Conservation (phyloP, 2,329 filamentous ascomycete species). For the Fusarium aywerte region DNA sequence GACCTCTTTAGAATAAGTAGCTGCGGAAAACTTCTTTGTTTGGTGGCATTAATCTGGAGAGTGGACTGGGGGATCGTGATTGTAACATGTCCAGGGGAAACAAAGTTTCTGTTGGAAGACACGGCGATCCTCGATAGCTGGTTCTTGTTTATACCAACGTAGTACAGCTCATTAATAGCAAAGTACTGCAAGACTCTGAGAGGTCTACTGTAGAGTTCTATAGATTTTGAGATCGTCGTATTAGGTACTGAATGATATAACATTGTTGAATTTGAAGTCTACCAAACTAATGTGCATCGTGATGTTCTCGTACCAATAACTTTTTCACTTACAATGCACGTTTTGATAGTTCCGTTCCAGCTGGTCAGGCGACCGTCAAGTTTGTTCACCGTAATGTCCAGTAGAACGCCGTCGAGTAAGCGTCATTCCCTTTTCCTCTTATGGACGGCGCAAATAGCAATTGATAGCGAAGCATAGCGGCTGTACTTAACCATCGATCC, state of each 20-base stretch:
- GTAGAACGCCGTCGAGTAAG: constrained; percentile 46
- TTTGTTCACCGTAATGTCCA: constrained; percentile 36
- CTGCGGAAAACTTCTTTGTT: constrained; percentile 22
- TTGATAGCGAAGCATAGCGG: constrained; percentile 13
- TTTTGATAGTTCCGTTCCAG: constrained; percentile 22
- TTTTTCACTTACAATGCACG: constrained; percentile 27
- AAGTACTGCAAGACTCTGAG: neutral
- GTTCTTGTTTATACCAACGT: neutral
- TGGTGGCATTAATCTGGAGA: constrained; percentile 39
- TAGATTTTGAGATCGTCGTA: neutral
- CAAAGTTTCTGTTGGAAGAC: constrained; percentile 18
- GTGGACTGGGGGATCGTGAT: constrained; percentile 27
- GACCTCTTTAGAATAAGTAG: constrained; percentile 22
- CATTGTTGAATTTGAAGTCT: neutral
- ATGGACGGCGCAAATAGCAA: constrained; percentile 33
- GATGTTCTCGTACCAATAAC: neutral
- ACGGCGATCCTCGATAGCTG: constrained; percentile 10
- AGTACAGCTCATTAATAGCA: neutral
- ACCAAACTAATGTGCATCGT: neutral
- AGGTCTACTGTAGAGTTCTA: constrained; percentile 6
- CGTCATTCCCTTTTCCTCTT: constrained; percentile 44
- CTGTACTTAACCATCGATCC: constrained; percentile 27
- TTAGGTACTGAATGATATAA: neutral
- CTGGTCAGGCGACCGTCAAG: constrained; percentile 36
- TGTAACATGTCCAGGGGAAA: constrained; percentile 31